Base-by-base conservation (phyloP, 179 eudicot genomes). In the Drosera spatulata region DNA sequence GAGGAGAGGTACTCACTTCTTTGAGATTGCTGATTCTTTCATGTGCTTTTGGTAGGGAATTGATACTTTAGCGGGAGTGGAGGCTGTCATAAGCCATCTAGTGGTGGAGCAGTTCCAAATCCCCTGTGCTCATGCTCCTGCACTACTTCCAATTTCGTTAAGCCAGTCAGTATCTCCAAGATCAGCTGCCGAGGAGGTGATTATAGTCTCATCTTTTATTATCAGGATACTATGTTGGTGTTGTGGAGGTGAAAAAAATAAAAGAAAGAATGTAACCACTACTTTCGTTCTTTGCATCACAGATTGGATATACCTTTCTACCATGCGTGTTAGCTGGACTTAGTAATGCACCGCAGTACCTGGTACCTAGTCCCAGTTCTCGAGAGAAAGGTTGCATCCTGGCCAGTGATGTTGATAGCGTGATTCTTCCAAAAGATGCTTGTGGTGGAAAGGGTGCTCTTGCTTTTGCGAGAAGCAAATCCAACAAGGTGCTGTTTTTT, bases 51-150 rank as follows among this genome's bases (percentile, higher is more conserved):
- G 77, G 70, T 70, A 88, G 96, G 98, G 98, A 63, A 76, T 88
- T 14, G 96, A 88, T 88, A 73, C 80, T 61, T 71, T 91, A 75
- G 96, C 98, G 2, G 96, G 98, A 60, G 85, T 91, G 69, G 96
- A 91, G 80, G 95, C 95, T 9, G 73, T 88, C 53, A 91, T 91
- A 64, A 88, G 96, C 75, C 98, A 88, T 72, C 61, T 88, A 41
- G 91, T 88, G 50, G 98, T 91, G 71, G 79, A 88, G 77, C 86
- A 85, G 68, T 91, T 85, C 59, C 75, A 70, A 71, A 84, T 91
- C 56, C 98, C 98, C 48, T 91, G 98, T 73, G 98, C 98, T 10
- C 98, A 91, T 81, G 95, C 98, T 71, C 96, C 96, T 50, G 91
- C 98, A 59, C 54, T 91, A 53, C 70, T 68, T 63, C 89, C 91